Conservation (phyloP, 306 rosid species). For the Lablab purpureus region DNA sequence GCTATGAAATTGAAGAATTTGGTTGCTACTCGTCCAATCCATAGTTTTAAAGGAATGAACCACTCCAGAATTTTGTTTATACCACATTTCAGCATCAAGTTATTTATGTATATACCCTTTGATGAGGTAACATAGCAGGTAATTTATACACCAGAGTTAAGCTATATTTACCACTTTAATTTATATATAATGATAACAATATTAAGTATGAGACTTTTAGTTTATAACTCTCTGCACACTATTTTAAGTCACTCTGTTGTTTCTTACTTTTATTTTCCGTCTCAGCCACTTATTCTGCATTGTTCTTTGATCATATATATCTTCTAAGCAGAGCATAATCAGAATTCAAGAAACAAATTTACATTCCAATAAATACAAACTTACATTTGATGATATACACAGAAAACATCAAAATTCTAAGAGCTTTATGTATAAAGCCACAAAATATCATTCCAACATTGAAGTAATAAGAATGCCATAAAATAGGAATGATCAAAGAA, state of each 20-base stretch:
- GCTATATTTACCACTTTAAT: not conserved
- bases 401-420: too few species aligned
- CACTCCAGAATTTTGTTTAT: constrained; percentile 22
- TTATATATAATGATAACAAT: not conserved
- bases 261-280: too few species aligned
- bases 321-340: too few species aligned
- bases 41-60: constrained; percentile 42
- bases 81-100: not conserved
- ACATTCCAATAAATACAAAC: too few species aligned
- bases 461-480: too few species aligned
- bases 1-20: not conserved
- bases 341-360: too few species aligned
- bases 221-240: not conserved
- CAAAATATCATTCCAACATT: too few species aligned
- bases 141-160: not conserved
- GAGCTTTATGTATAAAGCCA: too few species aligned
- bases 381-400: too few species aligned
- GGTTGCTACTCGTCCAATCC: constrained; percentile 39
- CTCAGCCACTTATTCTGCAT: too few species aligned
- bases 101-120: not conserved
- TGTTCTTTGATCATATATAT: too few species aligned
- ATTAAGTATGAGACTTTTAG: not conserved
- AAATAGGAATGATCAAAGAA: too few species aligned
- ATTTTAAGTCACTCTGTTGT: not conserved
- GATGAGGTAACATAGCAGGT: not conserved